Base-by-base conservation (phyloP, 257 asterid species). In the Solanum tarapatanum region DNA sequence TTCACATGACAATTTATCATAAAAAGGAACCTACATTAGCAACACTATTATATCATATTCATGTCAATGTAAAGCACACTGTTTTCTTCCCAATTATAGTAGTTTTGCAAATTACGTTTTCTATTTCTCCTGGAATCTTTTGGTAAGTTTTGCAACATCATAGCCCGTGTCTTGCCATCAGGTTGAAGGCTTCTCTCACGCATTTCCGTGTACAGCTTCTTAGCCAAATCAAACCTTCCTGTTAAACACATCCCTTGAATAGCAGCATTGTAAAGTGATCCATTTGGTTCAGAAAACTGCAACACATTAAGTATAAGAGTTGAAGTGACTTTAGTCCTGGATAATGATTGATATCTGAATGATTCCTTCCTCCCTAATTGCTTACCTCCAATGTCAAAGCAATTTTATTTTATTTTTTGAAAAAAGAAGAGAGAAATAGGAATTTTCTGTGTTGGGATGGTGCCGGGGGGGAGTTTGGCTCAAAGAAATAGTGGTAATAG, bases 141-240 rank as follows among this genome's bases (percentile, higher is more conserved):
- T 1, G 89, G 88, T 45, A 94, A 93, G 90, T 94, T 93, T 70
- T 97, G 98, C 93, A 95, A 89, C 98, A 97, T 90, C 79, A 97
- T 88, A 87, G 99, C 98, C 80, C 99, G 90, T 8, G 99, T 97
- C 90, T 94, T 97, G 36, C 97, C 97, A 91, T 97, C 99, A 6
- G 97, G 95, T 84, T 92, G 92, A 72, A 95, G 94, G 89, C 96
- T 93, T 88, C 91, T 91, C 90, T 93, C 90, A 17, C 89, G 93
- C 99, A 97, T 95, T 85, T 91, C 94, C 84, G 7, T 32, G 86
- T 95, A 93, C 85, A 97, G 86, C 92, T 92, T 93, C 89, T 89
- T 94, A 6, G 99, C 99, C 87, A 92, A 88, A 86, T 89, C 91
- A 19, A 89, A 85, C 87, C 92, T 91, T 84, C 94, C 92, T 90